These are phyloP conservation scores for Aphanomyces invadans DNA, from an alignment of 352 stramenopile species.

Conservation along the genomic window DNA sequence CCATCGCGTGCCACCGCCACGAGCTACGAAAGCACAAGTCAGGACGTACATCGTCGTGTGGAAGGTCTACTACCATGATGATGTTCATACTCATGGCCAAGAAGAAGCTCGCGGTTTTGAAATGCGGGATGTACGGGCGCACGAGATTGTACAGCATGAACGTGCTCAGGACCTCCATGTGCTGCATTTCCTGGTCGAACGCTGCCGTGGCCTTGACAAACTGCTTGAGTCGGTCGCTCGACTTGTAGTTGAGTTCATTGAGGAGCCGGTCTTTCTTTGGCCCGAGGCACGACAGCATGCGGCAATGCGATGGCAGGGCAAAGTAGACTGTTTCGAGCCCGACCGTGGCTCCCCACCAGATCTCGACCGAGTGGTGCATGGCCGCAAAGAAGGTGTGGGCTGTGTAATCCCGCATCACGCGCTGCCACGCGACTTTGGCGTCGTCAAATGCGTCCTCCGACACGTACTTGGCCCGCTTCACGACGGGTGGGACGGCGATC, in stretches of 20 bases:
- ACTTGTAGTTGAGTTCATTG: not conserved
- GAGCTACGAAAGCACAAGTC: not conserved
- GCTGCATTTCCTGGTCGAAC: constrained; percentile 17
- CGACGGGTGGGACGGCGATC: not conserved
- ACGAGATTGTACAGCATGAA: constrained; percentile 14
- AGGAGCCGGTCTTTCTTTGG: not conserved
- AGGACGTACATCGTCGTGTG: not conserved
- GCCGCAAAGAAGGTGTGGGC: not conserved
- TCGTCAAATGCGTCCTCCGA: not conserved
- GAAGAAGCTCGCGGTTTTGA: constrained; percentile 17
- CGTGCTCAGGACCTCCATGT: constrained; percentile 7
- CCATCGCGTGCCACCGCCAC: not conserved
- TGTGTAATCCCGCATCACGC: not conserved
- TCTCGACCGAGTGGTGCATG: constrained; percentile 14
- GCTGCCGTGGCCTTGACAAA: not conserved
- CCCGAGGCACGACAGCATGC: not conserved
- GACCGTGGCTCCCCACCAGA: not conserved
- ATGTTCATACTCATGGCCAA: constrained; percentile 15
- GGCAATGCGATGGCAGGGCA: constrained; percentile 12
- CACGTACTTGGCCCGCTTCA: not conserved
- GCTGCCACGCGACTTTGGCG: not conserved
- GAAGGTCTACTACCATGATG: constrained; percentile 1
- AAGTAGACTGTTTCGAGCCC: constrained; percentile 13
- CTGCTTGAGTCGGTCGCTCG: constrained; percentile 8
- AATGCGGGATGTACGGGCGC: constrained; percentile 15